These are phyloP conservation scores for Hypoxylon sp. DNA, from an alignment of 2,329 filamentous ascomycete genomes.

Conservation along the genomic window DNA sequence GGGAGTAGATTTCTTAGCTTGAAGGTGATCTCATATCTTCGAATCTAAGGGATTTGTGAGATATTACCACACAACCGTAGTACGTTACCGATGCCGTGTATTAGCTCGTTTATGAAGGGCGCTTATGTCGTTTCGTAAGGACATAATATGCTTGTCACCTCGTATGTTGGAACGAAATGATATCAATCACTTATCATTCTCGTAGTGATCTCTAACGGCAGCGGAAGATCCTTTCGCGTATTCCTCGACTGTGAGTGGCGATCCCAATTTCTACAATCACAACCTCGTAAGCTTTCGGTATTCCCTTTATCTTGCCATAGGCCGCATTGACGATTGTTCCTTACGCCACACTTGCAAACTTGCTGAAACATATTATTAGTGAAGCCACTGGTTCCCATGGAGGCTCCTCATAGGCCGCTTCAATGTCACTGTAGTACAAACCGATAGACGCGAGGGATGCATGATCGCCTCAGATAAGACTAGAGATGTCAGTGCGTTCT, in stretches of 20 bases:
- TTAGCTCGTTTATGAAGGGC: background rate
- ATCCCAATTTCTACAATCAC: constrained; percentile 3
- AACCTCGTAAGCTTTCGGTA: background rate
- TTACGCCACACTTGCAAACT: constrained; percentile 12
- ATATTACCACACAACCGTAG: background rate
- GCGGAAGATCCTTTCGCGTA: background rate
- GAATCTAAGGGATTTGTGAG: too few species aligned
- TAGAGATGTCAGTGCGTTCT: background rate
- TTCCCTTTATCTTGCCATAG: constrained; percentile 8
- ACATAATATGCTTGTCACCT: background rate
- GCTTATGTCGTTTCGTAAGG: background rate
- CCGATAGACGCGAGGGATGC: constrained; percentile 5
- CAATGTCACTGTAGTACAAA: background rate
- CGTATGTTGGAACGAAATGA: background rate
- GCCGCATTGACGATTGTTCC: constrained; percentile 6
- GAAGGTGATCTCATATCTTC: too few species aligned
- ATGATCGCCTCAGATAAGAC: background rate
- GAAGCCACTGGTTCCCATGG: background rate
- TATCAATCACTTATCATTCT: background rate
- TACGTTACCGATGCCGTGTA: background rate
- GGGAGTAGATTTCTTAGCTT: too few species aligned
- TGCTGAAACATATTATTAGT: background rate
- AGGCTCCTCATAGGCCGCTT: background rate
- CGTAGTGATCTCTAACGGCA: background rate
- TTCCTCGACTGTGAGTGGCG: background rate